phyloP scores from a whole-genome alignment of 176 grass and related monocot species.

The Zizania latifolia region DNA sequence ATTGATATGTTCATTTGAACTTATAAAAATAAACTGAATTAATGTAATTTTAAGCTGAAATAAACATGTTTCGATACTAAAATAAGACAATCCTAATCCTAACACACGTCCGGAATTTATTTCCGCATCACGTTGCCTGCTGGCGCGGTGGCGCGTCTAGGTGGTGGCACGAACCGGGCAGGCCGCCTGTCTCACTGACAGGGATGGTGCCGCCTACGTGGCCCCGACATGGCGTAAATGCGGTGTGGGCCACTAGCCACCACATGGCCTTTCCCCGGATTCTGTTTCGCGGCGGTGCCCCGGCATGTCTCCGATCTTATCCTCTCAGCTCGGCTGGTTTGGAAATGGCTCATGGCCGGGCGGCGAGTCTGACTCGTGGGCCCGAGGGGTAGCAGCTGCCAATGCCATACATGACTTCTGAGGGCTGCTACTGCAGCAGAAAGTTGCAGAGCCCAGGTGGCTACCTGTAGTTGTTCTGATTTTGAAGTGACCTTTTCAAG shows the following conservation, averaged over 20 bases:
- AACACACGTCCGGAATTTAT: too few relatives aligned
- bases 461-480: neutral
- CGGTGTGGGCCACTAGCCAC: neutral
- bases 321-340: neutral
- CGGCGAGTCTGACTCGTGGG: neutral
- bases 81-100: too few relatives aligned
- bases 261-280: slow-evolving; percentile 10
- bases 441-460: neutral
- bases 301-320: slow-evolving; percentile 25
- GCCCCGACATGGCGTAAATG: neutral
- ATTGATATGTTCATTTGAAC: too few relatives aligned
- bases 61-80: too few relatives aligned
- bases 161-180: neutral
- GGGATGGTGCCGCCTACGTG: neutral
- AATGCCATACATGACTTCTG: too few relatives aligned
- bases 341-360: too few relatives aligned
- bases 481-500: neutral
- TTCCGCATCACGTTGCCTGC: neutral
- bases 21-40: too few relatives aligned
- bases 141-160: neutral
- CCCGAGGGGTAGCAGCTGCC: neutral
- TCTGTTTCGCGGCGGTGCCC: neutral
- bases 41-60: too few relatives aligned
- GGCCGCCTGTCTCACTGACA: neutral
- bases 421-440: too few relatives aligned